These are phyloP conservation scores for Endoconidiophora laricicola DNA, from an alignment of 2,329 filamentous ascomycete genomes.

Conservation along the genomic window DNA sequence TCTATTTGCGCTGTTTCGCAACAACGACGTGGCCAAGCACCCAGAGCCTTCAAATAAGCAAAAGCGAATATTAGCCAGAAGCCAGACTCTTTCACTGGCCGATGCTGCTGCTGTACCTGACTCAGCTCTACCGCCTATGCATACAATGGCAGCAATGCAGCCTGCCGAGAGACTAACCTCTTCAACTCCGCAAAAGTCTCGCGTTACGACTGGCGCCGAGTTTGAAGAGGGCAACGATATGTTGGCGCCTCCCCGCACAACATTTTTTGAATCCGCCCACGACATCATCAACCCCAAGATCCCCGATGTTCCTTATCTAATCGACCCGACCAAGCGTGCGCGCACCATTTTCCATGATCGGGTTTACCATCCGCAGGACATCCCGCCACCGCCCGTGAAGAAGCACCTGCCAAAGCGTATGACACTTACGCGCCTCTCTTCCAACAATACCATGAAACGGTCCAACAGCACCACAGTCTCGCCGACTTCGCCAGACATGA, in stretches of 20 bases:
- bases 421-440: constrained; percentile 15
- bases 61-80: constrained; percentile 56
- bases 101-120: background rate
- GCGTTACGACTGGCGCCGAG: constrained; percentile 35
- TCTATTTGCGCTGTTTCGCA: constrained; percentile 61
- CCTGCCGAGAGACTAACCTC: constrained; percentile 14
- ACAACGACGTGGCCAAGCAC: constrained; percentile 33
- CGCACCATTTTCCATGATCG: constrained; percentile 94
- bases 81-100: constrained; percentile 46
- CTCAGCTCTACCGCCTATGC: constrained; percentile 17
- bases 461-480: background rate
- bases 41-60: constrained; percentile 39
- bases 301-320: constrained; percentile 63
- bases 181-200: constrained; percentile 16
- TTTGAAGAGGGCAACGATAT: constrained; percentile 25
- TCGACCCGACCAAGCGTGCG: constrained; percentile 65
- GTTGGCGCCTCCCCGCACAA: constrained; percentile 66
- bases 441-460: constrained; percentile 1
- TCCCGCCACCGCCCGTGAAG: constrained; percentile 62
- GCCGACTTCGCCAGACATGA: background rate
- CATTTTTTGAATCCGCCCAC: constrained; percentile 86
- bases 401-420: constrained; percentile 26
- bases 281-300: constrained; percentile 84
- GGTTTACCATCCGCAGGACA: constrained; percentile 84
- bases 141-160: constrained; percentile 15